Evolutionary conservation across 2,329 filamentous ascomycete genomes (phyloP).

Genomic region (Lasiodiplodia citricola): DNA sequence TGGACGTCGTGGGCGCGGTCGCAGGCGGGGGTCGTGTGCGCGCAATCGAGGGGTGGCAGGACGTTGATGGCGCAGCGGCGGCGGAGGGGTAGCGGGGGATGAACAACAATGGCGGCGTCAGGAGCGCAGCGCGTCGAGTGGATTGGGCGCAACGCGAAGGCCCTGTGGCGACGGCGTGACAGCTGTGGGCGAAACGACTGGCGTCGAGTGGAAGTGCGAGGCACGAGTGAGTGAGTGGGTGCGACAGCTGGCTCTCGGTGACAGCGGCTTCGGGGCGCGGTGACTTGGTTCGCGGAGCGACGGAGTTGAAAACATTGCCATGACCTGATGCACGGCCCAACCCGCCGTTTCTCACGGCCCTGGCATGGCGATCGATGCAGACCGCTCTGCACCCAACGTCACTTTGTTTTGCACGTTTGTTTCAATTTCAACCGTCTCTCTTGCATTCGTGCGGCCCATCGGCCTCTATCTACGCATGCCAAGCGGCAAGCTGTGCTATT

Average conservation of each 20-base stretch:
- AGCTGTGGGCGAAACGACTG: conserved; percentile 7
- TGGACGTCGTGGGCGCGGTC: neutral
- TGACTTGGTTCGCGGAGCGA: conserved; percentile 21
- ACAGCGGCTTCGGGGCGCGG: conserved; percentile 13
- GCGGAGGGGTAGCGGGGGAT: conserved; percentile 13
- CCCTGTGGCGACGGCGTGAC: conserved; percentile 4
- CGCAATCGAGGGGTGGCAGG: conserved; percentile 10
- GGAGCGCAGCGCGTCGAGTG: conserved; percentile 17
- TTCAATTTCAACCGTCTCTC: conserved; percentile 7
- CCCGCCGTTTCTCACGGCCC: neutral
- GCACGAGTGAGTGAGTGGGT: conserved; percentile 10
- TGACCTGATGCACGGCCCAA: conserved; percentile 10
- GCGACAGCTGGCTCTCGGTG: conserved; percentile 20
- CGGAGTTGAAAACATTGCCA: conserved; percentile 19
- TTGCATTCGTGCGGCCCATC: neutral
- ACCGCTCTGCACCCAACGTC: conserved; percentile 2
- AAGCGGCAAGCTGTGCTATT: neutral
- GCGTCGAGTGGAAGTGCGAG: neutral
- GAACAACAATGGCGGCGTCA: conserved; percentile 13
- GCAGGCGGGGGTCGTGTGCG: neutral
- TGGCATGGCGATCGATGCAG: conserved; percentile 19
- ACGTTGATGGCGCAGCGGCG: conserved; percentile 16
- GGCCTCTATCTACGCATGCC: conserved; percentile 8
- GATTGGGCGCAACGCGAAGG: conserved; percentile 3
- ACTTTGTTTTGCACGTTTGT: conserved; percentile 19